phyloP scores from a whole-genome alignment of 176 grass and related monocot genomes.

The Avena sativa region DNA sequence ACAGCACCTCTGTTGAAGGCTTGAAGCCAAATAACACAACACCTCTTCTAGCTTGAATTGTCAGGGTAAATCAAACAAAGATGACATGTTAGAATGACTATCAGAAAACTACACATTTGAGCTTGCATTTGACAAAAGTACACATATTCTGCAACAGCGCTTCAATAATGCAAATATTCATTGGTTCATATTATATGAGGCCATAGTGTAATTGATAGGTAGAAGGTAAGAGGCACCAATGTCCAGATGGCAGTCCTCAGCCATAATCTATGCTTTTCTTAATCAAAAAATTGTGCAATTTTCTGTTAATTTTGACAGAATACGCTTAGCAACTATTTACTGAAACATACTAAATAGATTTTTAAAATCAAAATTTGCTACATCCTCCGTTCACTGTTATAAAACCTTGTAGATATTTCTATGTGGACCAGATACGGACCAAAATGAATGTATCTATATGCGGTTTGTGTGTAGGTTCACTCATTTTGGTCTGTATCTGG shows the following conservation, averaged over 20 bases:
- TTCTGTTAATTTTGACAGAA: background rate
- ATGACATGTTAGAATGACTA: background rate
- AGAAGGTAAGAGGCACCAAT: background rate
- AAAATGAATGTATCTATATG: too few species aligned
- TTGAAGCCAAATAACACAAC: constrained; percentile 28
- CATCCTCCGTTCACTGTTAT: too few species aligned
- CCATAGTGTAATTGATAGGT: background rate
- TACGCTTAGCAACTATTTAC: background rate
- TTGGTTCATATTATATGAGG: background rate
- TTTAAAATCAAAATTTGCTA: too few species aligned
- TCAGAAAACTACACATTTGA: background rate
- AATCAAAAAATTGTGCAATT: background rate
- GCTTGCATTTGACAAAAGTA: background rate
- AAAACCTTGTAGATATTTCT: too few species aligned
- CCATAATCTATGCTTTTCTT: background rate
- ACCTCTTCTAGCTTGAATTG: background rate
- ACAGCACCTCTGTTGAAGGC: background rate
- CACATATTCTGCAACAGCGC: background rate
- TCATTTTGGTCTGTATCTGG: too few species aligned
- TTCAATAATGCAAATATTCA: background rate
- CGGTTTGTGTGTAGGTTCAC: too few species aligned
- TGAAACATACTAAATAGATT: background rate
- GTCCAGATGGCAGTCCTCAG: background rate
- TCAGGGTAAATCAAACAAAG: background rate
- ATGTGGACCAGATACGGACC: too few species aligned